Base-by-base conservation (phyloP, 352 stramenopile genomes). In the Globisporangium splendens region DNA sequence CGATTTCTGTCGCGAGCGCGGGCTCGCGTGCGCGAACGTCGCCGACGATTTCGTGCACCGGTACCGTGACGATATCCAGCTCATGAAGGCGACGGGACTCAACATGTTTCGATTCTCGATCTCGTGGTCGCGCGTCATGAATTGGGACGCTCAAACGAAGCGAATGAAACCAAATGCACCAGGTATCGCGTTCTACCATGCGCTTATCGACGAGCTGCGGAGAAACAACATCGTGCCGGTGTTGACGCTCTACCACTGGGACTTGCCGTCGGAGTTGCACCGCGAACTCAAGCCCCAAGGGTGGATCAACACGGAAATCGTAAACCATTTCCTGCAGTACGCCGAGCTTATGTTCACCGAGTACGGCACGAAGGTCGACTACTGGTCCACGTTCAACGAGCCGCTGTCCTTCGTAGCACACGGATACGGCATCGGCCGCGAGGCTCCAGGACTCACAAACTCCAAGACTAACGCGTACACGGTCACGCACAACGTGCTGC, bases 371-470 rank as follows among this genome's bases (percentile, higher is more conserved):
- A 88, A 95, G 50, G 88, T 98, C 15, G 89, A 95, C 61, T 86
- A 85, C 55, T 99, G 95, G 95, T 86, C 97, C 13, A 98, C 95
- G 3, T 92, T 99, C 57, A 98, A 98, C 62, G 96, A 99, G 70
- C 78, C 91, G 14, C 93, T 88, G 75, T 93, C 77, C 10, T 87
- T 97, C 39, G 80, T 83, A 18, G 86, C 88, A 18, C 68, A 88
- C 28, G 94, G 85, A n/a, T 98, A 98, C 68, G 82, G 85, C 53
- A 86, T 78, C 47, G 90, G 88, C 49, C 56, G 68, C 38, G 67
- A 65, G 18, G 75, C 73, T 20, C 69, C 73, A 0, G 70, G 66
- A 0, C 56, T 72, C 6, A 62, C 66, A 24, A 31, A 79, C 28
- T 84, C 69, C 0, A 59, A 65, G 10, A 81, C 65, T 3, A 75